Evolutionary conservation across 495 filamentous ascomycete species (phyloP), one percentile per base, ranked within the genome.

Genomic region (Penicillium robsamsonii): DNA sequence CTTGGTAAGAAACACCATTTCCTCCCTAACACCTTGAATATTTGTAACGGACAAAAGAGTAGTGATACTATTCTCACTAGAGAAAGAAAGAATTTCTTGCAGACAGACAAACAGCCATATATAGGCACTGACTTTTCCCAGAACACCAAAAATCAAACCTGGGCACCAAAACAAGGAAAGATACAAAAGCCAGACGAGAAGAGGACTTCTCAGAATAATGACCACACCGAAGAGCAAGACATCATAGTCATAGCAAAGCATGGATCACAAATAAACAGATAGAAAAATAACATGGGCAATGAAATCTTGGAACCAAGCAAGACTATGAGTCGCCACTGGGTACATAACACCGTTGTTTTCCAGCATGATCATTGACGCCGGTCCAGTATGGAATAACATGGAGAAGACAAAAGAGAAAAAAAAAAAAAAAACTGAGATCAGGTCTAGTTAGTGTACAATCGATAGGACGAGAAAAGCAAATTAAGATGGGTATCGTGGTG

Each of bases 361-460:
- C 53, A 55, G 41, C 49, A 55, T 48, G 31, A 60, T 60, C 27
- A 58, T 22, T 41, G 61, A 66, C 61, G 61, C 64, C 61, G 48
- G 57, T 43, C 47, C 48, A 31, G 43, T 57, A 53, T 38, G 33
- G 44, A 51, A 51, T 53, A 38, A 61, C 46, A 59, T 56, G 45
- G 48, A 61, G 47, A 55, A 52, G 31, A 49, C 42, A 46, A 30
- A 58, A 47, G 46, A 53, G 40, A 61, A 48, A 27, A 35, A 29
- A 51, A 43, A 45, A 54, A 47, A 59, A 31, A 38, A 29, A 24
- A 12, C 20, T 43, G 37, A 54, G 44, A 33, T 29, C 25, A 46
- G 42, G 50, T 60, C 59, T 67, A 67, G 57, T 67, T 67, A 67
- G 57, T 67, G 43, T 67, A 67, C 65, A 67, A 67, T 62, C 56